Evolutionary conservation across 1,284 basidiomycete genomes (phyloP).

Genomic region (Testicularia cyperi): DNA sequence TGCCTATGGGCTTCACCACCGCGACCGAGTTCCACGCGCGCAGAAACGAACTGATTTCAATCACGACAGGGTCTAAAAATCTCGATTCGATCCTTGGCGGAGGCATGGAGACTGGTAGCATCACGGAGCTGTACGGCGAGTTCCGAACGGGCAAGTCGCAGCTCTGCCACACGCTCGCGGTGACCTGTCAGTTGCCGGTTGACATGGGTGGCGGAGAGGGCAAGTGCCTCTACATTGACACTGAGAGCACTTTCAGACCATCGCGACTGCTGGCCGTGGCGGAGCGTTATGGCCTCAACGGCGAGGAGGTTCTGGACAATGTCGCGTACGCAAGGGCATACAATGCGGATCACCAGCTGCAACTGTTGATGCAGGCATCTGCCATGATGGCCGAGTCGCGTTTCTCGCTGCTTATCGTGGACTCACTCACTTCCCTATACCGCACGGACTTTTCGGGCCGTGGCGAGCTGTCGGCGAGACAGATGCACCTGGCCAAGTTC

Average conservation of each 20-base stretch:
- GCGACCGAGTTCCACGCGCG: conserved; percentile 92
- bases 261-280: conserved; percentile 91
- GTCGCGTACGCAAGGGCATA: conserved; percentile 98
- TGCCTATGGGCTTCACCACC: conserved; percentile 96
- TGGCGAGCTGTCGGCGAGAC: conserved; percentile 90
- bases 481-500: conserved; percentile 97
- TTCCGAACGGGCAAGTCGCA: conserved; percentile 99
- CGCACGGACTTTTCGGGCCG: conserved; percentile 94
- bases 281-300: conserved; percentile 90
- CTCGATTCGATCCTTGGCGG: conserved; percentile 94
- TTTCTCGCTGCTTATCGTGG: conserved; percentile 93
- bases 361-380: conserved; percentile 84
- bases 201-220: conserved; percentile 99
- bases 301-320: conserved; percentile 96
- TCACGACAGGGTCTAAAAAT: conserved; percentile 94
- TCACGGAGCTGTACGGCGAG: conserved; percentile 98
- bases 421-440: conserved; percentile 94
- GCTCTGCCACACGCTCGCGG: conserved; percentile 94
- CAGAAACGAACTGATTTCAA: conserved; percentile 92
- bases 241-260: conserved; percentile 97
- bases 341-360: conserved; percentile 95
- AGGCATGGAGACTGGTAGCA: conserved; percentile 96
- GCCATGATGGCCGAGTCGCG: conserved; percentile 71
- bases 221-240: conserved; percentile 98
- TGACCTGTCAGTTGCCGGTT: conserved; percentile 93